Conservation (phyloP, 2,329 filamentous ascomycete species). For the Calonectria pauciramosa region DNA sequence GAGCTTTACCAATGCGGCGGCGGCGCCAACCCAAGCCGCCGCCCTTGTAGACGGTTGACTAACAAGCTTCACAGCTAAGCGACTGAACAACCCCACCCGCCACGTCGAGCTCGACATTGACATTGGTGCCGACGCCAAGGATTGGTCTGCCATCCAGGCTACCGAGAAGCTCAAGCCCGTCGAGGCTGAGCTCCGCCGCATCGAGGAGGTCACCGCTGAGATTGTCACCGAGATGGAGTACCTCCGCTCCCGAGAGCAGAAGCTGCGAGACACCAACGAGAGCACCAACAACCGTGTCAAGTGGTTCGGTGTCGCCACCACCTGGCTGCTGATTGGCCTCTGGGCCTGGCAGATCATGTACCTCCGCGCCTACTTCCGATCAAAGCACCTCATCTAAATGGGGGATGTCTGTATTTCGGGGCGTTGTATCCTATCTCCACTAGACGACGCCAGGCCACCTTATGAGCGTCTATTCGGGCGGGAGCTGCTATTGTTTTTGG, state of each 20-base stretch:
- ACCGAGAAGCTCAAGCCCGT: conserved; percentile 98
- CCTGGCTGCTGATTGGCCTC: conserved; percentile 88
- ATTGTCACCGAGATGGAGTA: conserved; percentile 98
- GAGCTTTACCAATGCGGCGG: background rate
- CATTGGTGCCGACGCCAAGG: conserved; percentile 96
- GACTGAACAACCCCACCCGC: conserved; percentile 65
- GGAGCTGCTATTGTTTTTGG: conserved; percentile 21
- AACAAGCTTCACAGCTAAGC: conserved; percentile 38
- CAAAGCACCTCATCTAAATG: conserved; percentile 57
- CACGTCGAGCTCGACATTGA: conserved; percentile 94
- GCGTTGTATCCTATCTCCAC: conserved; percentile 27
- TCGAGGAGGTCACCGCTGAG: conserved; percentile 91
- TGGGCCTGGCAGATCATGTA: conserved; percentile 99
- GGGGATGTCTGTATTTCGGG: conserved; percentile 27
- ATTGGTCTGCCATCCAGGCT: conserved; percentile 97
- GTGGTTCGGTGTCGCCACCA: conserved; percentile 97
- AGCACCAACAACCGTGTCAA: conserved; percentile 99
- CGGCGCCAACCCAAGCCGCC: background rate
- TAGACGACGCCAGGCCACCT: conserved; percentile 27
- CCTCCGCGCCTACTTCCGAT: conserved; percentile 94
- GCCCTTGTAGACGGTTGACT: conserved; percentile 17
- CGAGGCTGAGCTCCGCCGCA: conserved; percentile 91
- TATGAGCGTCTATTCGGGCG: conserved; percentile 22
- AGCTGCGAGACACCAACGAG: conserved; percentile 98
- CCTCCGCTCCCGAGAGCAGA: conserved; percentile 89